phyloP scores from a whole-genome alignment of 2,329 filamentous ascomycete genomes.

The Colletotrichum melonis region DNA sequence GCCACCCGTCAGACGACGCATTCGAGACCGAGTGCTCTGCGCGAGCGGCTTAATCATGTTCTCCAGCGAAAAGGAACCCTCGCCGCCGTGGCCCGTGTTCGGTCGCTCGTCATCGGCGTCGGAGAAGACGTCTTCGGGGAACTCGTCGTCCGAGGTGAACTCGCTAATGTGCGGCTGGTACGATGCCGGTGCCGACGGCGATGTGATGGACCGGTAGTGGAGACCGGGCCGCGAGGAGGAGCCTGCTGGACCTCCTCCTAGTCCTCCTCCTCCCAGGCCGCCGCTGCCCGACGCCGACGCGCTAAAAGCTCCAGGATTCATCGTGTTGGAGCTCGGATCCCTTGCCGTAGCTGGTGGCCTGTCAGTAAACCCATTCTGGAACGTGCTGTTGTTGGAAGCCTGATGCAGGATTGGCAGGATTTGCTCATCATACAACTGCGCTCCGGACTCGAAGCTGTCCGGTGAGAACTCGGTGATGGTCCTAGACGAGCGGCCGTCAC shows the following conservation, averaged over 20 bases:
- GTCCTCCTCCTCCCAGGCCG: background rate
- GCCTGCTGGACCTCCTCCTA: too few relatives aligned
- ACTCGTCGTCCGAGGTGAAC: conserved; percentile 81
- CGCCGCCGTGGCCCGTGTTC: conserved; percentile 50
- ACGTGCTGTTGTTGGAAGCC: conserved; percentile 81
- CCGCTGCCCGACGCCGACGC: conserved; percentile 44
- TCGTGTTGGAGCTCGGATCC: conserved; percentile 69
- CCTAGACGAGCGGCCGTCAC: conserved; percentile 70
- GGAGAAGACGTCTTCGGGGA: conserved; percentile 78
- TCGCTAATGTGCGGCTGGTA: conserved; percentile 68
- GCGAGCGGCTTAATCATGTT: conserved; percentile 70
- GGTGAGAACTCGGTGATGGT: conserved; percentile 74
- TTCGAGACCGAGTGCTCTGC: conserved; percentile 67
- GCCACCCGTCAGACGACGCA: conserved; percentile 72
- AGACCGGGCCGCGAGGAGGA: conserved; percentile 69
- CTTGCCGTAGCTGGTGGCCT: conserved; percentile 70
- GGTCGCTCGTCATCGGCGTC: conserved; percentile 76
- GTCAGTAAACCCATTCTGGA: conserved; percentile 91
- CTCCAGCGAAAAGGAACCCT: conserved; percentile 67
- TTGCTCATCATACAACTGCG: conserved; percentile 91
- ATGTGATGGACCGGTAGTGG: conserved; percentile 87
- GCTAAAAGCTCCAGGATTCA: conserved; percentile 72
- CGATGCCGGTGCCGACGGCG: conserved; percentile 72
- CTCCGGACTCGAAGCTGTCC: conserved; percentile 77
- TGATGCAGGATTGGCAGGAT: conserved; percentile 91